These are phyloP conservation scores for Helminthosporium solani DNA, from an alignment of 2,329 filamentous ascomycete genomes.

Conservation along the genomic window DNA sequence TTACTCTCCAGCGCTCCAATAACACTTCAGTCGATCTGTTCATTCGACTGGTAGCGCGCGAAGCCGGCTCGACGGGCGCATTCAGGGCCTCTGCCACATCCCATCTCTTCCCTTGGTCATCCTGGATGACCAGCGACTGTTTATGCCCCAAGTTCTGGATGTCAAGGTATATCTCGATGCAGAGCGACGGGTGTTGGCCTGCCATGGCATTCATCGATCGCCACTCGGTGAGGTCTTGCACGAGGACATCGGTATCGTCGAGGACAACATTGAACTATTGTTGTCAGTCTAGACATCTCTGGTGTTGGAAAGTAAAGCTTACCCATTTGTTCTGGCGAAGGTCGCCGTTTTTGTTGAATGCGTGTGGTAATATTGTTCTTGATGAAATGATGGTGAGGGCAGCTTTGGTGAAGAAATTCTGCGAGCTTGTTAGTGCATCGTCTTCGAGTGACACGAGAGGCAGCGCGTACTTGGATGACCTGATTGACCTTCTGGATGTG, in stretches of 20 bases:
- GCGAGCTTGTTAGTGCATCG: slow-evolving; percentile 25
- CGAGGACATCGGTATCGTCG: slow-evolving; percentile 86
- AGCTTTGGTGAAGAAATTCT: slow-evolving; percentile 93
- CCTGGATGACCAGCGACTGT: slow-evolving; percentile 82
- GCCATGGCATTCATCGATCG: slow-evolving; percentile 75
- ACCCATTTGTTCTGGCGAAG: slow-evolving; percentile 86
- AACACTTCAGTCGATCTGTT: slow-evolving; percentile 67
- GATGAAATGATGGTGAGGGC: slow-evolving; percentile 82
- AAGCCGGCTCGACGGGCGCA: slow-evolving; percentile 53
- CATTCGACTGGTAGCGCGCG: slow-evolving; percentile 50
- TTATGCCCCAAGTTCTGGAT: slow-evolving; percentile 74
- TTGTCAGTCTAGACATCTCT: slow-evolving; percentile 14
- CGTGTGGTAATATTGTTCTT: slow-evolving; percentile 67
- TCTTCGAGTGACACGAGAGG: neutral
- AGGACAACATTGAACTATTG: slow-evolving; percentile 89
- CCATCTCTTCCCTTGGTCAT: slow-evolving; percentile 89
- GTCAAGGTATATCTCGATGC: slow-evolving; percentile 90
- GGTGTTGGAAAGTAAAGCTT: slow-evolving; percentile 40
- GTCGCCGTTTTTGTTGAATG: slow-evolving; percentile 57
- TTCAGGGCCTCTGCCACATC: slow-evolving; percentile 84
- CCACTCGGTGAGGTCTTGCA: slow-evolving; percentile 79
- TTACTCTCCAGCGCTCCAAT: slow-evolving; percentile 86
- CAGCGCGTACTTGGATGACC: slow-evolving; percentile 74
- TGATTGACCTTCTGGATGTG: slow-evolving; percentile 72
- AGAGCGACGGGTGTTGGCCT: slow-evolving; percentile 75